A percentile compares a stretch with the other conserved stretches of the same genome.
Conservation (phyloP, 257 asterid species). For the Lycium barbarum region DNA sequence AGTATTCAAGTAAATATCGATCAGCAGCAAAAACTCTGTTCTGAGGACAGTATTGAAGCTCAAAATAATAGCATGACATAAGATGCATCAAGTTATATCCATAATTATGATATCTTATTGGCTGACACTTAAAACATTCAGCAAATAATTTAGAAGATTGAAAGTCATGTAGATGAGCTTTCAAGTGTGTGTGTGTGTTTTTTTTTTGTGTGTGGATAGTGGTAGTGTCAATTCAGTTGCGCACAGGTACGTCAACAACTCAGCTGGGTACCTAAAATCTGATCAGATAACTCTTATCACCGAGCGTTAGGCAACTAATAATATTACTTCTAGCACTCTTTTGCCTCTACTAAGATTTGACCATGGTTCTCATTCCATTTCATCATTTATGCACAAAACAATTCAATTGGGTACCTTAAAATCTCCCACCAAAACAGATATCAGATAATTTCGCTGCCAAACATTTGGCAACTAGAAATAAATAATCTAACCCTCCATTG, state of each 20-base stretch:
- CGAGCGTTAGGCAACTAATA: no score
- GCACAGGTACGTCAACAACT: background rate
- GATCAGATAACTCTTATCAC: no score
- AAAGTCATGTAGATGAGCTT: background rate
- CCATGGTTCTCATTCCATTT: no score
- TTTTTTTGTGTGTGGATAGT: background rate
- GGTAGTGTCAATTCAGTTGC: background rate
- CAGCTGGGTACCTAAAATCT: no score
- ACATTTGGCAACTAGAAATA: slow-evolving; percentile 5
- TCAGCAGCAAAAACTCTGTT: background rate
- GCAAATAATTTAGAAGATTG: slow-evolving; percentile 1
- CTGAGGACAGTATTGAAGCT: background rate
- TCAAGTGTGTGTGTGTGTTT: no score
- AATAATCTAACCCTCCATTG: background rate
- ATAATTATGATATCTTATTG: background rate
- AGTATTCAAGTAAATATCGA: background rate
- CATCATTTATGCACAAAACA: no score
- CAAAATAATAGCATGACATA: background rate
- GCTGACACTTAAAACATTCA: background rate
- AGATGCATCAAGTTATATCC: background rate
- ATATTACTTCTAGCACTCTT: no score
- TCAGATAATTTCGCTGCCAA: background rate
- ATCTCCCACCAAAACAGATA: background rate
- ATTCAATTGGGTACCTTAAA: background rate
- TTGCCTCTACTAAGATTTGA: no score